Conservation (phyloP, 2,329 filamentous ascomycete genomes). For the Epichloe hybrida region DNA sequence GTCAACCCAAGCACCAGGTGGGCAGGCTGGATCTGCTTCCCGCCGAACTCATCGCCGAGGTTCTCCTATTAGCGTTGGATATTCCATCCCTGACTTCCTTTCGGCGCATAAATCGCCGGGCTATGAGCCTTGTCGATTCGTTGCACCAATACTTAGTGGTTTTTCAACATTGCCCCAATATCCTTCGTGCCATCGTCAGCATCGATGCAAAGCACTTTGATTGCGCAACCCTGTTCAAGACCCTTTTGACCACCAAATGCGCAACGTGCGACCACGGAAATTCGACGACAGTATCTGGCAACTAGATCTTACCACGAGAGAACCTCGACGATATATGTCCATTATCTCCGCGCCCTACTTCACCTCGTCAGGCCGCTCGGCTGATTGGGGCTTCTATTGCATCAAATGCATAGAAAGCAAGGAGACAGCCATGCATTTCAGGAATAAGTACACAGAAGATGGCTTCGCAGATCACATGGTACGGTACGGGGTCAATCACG, state of each 20-base stretch:
- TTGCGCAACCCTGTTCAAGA: conserved; percentile 19
- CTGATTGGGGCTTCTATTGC: conserved; percentile 8
- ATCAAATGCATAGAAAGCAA: conserved; percentile 4
- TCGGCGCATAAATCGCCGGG: conserved; percentile 20
- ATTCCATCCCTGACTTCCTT: conserved; percentile 22
- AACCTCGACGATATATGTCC: conserved; percentile 8
- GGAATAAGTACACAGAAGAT: conserved; percentile 5
- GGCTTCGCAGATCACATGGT: neutral
- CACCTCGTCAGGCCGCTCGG: neutral
- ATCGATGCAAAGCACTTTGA: conserved; percentile 18
- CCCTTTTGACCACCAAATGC: conserved; percentile 20
- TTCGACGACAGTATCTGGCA: neutral
- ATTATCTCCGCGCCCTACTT: conserved; percentile 9
- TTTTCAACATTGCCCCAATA: conserved; percentile 16
- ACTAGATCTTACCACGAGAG: conserved; percentile 2
- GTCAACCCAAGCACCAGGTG: conserved; percentile 4
- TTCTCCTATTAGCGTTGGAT: conserved; percentile 17
- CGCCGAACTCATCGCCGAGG: conserved; percentile 15
- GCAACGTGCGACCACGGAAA: conserved; percentile 15
- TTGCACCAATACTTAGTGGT: conserved; percentile 22
- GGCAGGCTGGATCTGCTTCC: conserved; percentile 19
- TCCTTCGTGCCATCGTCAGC: conserved; percentile 20
- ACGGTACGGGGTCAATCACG: no score
- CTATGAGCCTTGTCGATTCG: conserved; percentile 23
- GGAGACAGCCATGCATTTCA: conserved; percentile 3